These are phyloP conservation scores for Arabidopsis lyrata DNA, from an alignment of 441 rosid species.

Conservation along the genomic window DNA sequence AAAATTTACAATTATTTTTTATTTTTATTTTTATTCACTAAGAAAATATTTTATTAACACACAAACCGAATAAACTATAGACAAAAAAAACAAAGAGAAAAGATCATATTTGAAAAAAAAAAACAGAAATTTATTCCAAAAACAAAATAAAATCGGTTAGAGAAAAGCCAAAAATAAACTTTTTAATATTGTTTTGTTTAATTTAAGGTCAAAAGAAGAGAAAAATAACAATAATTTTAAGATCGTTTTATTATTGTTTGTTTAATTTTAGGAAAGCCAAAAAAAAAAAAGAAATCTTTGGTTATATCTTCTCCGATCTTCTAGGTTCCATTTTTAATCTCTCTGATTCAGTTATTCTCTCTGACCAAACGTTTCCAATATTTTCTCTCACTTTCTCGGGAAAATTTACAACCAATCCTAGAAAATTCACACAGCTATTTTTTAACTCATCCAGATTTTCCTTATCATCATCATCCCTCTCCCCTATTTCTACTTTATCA, in stretches of 20 bases:
- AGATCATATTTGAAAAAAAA: no score
- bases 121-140: no score
- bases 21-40: no score
- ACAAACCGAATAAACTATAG: no score
- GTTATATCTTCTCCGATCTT: constrained; percentile 31
- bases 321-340: constrained; percentile 17
- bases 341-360: constrained; percentile 24
- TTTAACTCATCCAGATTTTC: background rate
- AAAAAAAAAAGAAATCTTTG: background rate
- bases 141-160: background rate
- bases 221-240: background rate
- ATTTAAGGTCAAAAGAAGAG: background rate
- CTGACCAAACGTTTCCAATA: constrained; percentile 26
- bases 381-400: constrained; percentile 17
- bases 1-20: background rate
- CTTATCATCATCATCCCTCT: background rate
- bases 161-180: background rate
- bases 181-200: background rate
- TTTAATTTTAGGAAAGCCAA: background rate
- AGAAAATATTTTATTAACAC: no score
- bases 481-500: constrained; percentile 22
- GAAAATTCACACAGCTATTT: constrained; percentile 16
- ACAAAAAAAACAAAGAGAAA: no score
- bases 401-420: constrained; percentile 28
- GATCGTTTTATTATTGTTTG: background rate